Evolutionary conservation across 2,329 filamentous ascomycete species (phyloP).

Genomic region (Botrytis elliptica): DNA sequence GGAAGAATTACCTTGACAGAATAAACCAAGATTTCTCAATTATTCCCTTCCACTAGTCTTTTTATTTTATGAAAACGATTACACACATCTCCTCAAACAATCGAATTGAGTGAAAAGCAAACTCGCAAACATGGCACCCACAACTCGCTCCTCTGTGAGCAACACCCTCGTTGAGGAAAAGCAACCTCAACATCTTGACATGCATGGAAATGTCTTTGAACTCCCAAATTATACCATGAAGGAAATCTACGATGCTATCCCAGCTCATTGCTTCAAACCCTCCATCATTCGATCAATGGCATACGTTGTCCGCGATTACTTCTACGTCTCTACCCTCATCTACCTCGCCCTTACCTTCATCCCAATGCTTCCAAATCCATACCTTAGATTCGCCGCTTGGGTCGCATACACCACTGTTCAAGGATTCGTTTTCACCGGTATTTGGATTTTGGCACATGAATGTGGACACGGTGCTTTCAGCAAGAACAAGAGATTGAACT

Average conservation of each 20-base stretch:
- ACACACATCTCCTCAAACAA: not conserved
- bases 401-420: conserved; percentile 61
- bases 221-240: conserved; percentile 41
- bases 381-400: conserved; percentile 53
- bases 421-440: conserved; percentile 65
- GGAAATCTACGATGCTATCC: conserved; percentile 50
- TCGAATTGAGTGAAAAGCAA: not conserved
- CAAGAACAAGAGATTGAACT: conserved; percentile 55
- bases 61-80: not conserved
- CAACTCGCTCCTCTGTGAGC: conserved; percentile 14
- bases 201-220: conserved; percentile 39
- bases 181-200: conserved; percentile 41
- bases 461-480: conserved; percentile 71
- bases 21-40: not conserved
- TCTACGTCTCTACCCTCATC: conserved; percentile 49
- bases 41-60: not conserved
- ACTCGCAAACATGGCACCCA: not conserved
- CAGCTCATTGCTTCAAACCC: conserved; percentile 61
- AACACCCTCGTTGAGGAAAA: conserved; percentile 4
- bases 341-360: conserved; percentile 54
- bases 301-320: conserved; percentile 58
- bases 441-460: conserved; percentile 73
- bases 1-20: not conserved
- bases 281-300: conserved; percentile 53
- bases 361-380: conserved; percentile 47